Conservation (phyloP, 2,329 filamentous ascomycete genomes). For the Metarhizium humberi region DNA sequence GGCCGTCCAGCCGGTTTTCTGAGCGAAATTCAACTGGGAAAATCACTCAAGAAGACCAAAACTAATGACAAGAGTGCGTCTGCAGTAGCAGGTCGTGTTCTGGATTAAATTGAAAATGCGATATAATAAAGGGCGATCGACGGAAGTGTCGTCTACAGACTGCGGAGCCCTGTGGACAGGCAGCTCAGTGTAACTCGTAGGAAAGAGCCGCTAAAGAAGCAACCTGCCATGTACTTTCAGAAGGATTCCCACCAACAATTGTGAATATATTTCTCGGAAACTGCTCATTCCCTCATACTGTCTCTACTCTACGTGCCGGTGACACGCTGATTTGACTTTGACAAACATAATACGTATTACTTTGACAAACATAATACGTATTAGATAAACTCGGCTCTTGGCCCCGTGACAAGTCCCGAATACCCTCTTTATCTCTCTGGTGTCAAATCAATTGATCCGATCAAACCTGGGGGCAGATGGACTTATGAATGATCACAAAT, state of each 20-base stretch:
- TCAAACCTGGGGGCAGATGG: neutral
- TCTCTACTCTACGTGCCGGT: neutral
- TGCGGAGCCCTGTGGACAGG: neutral
- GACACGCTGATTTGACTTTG: neutral
- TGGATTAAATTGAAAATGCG: slow-evolving; percentile 30
- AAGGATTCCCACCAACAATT: neutral
- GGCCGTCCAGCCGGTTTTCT: slow-evolving; percentile 57
- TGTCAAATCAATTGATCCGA: no score
- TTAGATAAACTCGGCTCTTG: no score
- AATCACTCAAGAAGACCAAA: slow-evolving; percentile 70
- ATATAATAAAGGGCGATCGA: neutral
- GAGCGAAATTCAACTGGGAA: slow-evolving; percentile 75
- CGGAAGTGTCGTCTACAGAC: neutral
- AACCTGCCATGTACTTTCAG: neutral
- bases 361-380: neutral
- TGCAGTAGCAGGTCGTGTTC: slow-evolving; percentile 66
- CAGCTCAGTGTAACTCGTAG: neutral
- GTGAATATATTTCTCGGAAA: neutral
- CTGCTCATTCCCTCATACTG: no score
- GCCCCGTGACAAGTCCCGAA: neutral
- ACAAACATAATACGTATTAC: neutral
- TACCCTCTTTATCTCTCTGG: neutral
- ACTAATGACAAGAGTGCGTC: slow-evolving; percentile 80
- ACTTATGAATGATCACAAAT: neutral
- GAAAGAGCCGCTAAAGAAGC: neutral